phyloP scores from a whole-genome alignment of 1,139 yeast genomes.

The Scheffersomyces titani region DNA sequence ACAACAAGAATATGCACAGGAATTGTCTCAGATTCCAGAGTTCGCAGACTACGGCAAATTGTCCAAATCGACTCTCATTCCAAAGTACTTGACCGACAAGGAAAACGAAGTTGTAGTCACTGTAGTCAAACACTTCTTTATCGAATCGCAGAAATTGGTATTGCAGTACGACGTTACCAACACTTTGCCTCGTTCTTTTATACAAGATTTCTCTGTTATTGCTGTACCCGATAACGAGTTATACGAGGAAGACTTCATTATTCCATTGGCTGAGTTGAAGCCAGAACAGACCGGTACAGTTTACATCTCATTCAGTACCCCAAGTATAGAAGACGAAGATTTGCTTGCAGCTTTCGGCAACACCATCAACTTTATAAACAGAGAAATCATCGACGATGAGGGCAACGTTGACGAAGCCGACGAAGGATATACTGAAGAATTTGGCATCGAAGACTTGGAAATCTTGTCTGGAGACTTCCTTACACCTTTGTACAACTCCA shows the following conservation, averaged over 20 bases:
- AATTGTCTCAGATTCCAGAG: conserved; percentile 67
- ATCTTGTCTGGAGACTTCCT: conserved; percentile 82
- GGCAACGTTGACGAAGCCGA: conserved; percentile 68
- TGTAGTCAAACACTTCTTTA: conserved; percentile 79
- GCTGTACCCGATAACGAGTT: conserved; percentile 64
- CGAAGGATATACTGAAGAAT: conserved; percentile 92
- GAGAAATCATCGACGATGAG: conserved; percentile 78
- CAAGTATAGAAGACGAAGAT: conserved; percentile 42
- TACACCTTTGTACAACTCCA: conserved; percentile 74
- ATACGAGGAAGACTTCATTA: conserved; percentile 68
- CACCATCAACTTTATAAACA: conserved; percentile 71
- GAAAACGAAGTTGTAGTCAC: conserved; percentile 93
- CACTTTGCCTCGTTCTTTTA: conserved; percentile 74
- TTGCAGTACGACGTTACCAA: conserved; percentile 84
- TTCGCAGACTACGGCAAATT: conserved; percentile 71
- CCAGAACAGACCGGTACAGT: conserved; percentile 76
- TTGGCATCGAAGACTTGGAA: conserved; percentile 81
- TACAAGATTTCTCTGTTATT: conserved; percentile 78
- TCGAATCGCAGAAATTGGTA: conserved; percentile 65
- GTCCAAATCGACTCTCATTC: conserved; percentile 64
- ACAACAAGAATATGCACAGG: conserved; percentile 67
- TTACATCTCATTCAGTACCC: conserved; percentile 74
- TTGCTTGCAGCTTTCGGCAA: conserved; percentile 62
- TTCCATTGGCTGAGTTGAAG: conserved; percentile 70
- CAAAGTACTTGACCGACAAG: conserved; percentile 77